phyloP scores from a whole-genome alignment of 257 asterid species.

The Salvia miltiorrhiza region DNA sequence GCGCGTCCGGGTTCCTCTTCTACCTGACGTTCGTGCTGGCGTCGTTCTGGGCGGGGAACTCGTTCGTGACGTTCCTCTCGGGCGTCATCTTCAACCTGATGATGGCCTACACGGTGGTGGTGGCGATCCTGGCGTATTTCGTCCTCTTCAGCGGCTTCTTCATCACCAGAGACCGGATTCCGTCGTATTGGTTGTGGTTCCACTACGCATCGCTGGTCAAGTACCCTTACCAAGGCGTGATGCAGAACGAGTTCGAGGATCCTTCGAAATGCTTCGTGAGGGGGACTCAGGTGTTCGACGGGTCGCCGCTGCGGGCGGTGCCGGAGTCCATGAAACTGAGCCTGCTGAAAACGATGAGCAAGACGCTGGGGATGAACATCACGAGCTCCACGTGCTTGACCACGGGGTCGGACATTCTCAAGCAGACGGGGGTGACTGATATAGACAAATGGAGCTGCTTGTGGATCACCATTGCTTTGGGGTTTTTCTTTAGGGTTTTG shows the following conservation, averaged over 20 bases:
- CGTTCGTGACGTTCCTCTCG: slow-evolving; percentile 54
- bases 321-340: slow-evolving; percentile 37
- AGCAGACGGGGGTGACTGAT: slow-evolving; percentile 47
- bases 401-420: slow-evolving; percentile 42
- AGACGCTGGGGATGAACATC: slow-evolving; percentile 45
- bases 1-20: slow-evolving; percentile 36
- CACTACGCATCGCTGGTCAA: slow-evolving; percentile 51
- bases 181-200: slow-evolving; percentile 58
- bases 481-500: slow-evolving; percentile 53
- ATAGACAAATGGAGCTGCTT: slow-evolving; percentile 53
- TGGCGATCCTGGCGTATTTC: slow-evolving; percentile 50
- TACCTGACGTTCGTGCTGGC: slow-evolving; percentile 41
- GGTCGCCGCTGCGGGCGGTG: slow-evolving; percentile 27
- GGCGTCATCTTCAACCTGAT: slow-evolving; percentile 46
- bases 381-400: slow-evolving; percentile 51
- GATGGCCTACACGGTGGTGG: slow-evolving; percentile 56
- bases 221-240: slow-evolving; percentile 57
- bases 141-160: slow-evolving; percentile 54
- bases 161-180: slow-evolving; percentile 47
- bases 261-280: slow-evolving; percentile 44
- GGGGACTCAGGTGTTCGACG: slow-evolving; percentile 51
- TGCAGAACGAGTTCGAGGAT: slow-evolving; percentile 57
- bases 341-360: slow-evolving; percentile 42
- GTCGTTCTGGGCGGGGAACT: slow-evolving; percentile 64
- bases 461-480: slow-evolving; percentile 61